phyloP scores from a whole-genome alignment of 495 filamentous ascomycete species.

The Penicillium salamii region DNA sequence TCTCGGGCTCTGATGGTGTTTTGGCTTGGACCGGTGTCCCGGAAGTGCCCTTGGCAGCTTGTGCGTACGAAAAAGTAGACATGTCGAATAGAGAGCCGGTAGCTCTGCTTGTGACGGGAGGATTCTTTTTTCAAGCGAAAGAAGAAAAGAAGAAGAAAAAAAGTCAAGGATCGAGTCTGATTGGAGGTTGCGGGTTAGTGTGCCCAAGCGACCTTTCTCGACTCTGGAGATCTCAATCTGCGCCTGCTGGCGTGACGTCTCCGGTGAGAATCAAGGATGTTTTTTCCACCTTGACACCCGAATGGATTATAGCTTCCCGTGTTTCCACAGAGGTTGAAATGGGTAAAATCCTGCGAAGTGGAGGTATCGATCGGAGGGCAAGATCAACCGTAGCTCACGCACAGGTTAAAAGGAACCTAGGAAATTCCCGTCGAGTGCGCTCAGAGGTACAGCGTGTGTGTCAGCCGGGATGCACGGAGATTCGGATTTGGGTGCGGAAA shows the following conservation, averaged over 20 bases:
- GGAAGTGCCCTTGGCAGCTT: constrained; percentile 80
- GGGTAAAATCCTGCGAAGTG: no score
- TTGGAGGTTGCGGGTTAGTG: constrained; percentile 15
- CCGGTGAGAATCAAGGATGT: constrained; percentile 26
- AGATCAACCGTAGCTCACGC: constrained; percentile 2
- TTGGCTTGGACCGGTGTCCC: constrained; percentile 37
- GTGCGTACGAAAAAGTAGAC: constrained; percentile 82
- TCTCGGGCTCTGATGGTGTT: constrained; percentile 31
- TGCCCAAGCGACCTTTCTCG: constrained; percentile 25
- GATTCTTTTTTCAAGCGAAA: no score
- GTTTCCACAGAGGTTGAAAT: constrained; percentile 16
- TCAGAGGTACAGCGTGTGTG: background rate
- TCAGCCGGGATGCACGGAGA: constrained; percentile 11
- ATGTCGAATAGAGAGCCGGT: constrained; percentile 16
- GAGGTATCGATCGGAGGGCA: constrained; percentile 2
- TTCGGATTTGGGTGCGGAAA: background rate
- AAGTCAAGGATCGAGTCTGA: constrained; percentile 4
- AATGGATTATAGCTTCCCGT: constrained; percentile 30
- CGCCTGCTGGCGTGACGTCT: constrained; percentile 24
- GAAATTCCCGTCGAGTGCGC: constrained; percentile 11
- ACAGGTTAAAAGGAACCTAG: constrained; percentile 9
- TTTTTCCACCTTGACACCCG: constrained; percentile 30
- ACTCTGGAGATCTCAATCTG: constrained; percentile 21
- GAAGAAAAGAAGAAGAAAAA: constrained; percentile 7
- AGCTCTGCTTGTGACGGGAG: constrained; percentile 13